Evolutionary conservation across 31 red algal species (phyloP).

Genomic region (Bonnemaisonia californica): DNA sequence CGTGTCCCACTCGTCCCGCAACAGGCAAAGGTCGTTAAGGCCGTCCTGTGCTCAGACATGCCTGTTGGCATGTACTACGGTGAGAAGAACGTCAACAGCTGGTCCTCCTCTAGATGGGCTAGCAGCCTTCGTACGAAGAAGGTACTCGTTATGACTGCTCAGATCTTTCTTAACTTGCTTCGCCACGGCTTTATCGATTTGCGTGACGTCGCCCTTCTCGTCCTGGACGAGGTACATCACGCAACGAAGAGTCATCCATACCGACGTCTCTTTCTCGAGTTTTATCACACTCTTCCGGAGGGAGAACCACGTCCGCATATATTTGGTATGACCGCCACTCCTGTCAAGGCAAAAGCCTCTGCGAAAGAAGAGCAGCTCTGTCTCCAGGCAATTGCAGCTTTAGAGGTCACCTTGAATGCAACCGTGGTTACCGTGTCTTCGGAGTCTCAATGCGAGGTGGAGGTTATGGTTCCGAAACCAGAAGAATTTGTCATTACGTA

Average conservation of each 20-base stretch:
- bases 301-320: conserved; percentile 56
- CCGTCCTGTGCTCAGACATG: conserved; percentile 34
- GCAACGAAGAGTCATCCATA: conserved; percentile 75
- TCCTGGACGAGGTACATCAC: conserved; percentile 82
- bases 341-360: conserved; percentile 62
- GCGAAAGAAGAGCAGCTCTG: conserved; percentile 12
- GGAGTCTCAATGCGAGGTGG: conserved; percentile 42
- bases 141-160: conserved; percentile 73
- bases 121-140: conserved; percentile 44
- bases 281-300: conserved; percentile 62
- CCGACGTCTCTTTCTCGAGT: conserved; percentile 63
- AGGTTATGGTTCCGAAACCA: conserved; percentile 65
- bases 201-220: conserved; percentile 45
- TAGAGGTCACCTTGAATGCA: conserved; percentile 74
- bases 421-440: conserved; percentile 55
- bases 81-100: conserved; percentile 50
- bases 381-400: conserved; percentile 32
- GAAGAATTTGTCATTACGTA: conserved; percentile 70
- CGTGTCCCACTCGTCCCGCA: conserved; percentile 72
- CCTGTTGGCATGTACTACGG: conserved; percentile 48
- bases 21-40: conserved; percentile 44
- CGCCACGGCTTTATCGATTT: conserved; percentile 72
- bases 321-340: conserved; percentile 80
- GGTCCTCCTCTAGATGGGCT: conserved; percentile 55
- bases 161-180: conserved; percentile 73